A percentile compares a stretch with the other conserved stretches of the same genome.
Conservation (phyloP, 106 monocot genomes). For the Agapanthus africanus region DNA sequence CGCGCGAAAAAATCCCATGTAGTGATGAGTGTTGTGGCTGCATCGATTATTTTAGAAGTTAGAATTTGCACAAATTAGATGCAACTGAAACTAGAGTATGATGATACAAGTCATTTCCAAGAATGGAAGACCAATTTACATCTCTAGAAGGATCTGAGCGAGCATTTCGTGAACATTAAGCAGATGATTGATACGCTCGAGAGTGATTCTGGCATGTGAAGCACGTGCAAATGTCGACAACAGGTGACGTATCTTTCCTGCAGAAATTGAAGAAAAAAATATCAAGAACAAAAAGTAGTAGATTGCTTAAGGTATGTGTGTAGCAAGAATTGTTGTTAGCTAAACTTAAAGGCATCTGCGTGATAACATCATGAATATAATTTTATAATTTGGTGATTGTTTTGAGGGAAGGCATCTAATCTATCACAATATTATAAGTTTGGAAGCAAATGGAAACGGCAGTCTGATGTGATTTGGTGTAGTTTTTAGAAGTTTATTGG, state of each 20-base stretch:
- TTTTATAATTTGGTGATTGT: background rate
- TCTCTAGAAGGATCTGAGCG: constrained; percentile 85
- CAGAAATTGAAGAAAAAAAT: no score
- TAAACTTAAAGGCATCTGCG: no score
- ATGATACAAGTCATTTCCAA: background rate
- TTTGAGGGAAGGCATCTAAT: background rate
- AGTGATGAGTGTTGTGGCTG: constrained; percentile 99
- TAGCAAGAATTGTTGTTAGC: no score
- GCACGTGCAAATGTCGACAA: constrained; percentile 42
- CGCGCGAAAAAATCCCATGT: constrained; percentile 66
- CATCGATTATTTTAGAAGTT: background rate
- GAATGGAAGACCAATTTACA: constrained; percentile 28
- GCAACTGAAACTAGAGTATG: background rate
- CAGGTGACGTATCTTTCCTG: constrained; percentile 74
- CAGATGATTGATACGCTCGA: constrained; percentile 85
- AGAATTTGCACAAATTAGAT: background rate
- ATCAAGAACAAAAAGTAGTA: no score
- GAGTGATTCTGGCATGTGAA: constrained; percentile 72
- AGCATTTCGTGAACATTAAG: constrained; percentile 96
- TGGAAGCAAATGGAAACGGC: no score
- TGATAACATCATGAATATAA: no score
- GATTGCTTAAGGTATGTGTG: no score
- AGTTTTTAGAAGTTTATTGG: background rate
- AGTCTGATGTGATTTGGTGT: background rate
- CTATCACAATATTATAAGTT: background rate